Conservation (phyloP, 805 yeast genomes). For the Pichia nanzhaoensis region DNA sequence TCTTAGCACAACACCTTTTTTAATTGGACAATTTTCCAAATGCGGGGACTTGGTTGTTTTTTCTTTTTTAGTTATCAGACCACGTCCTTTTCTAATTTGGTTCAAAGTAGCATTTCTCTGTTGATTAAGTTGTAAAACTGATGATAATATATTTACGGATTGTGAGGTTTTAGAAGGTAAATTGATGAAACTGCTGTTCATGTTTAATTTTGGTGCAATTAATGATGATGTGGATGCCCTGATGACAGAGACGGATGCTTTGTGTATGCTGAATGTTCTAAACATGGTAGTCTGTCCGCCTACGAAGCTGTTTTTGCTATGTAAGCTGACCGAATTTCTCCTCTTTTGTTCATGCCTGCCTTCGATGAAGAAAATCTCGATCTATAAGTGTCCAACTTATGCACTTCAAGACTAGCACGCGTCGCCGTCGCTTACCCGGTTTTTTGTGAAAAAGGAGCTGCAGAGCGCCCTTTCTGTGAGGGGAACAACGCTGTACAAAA, state of each 20-base stretch:
- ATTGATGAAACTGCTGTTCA: constrained; percentile 14
- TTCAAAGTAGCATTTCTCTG: constrained; percentile 64
- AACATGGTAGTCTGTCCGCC: constrained; percentile 10
- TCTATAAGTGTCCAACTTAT: too few relatives aligned
- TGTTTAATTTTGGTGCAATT: constrained; percentile 13
- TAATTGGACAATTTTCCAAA: constrained; percentile 74
- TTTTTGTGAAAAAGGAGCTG: too few relatives aligned
- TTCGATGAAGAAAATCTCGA: too few relatives aligned
- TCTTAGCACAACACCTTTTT: constrained; percentile 87
- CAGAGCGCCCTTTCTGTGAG: neutral
- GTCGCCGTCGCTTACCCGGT: too few relatives aligned
- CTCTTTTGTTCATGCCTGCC: too few relatives aligned
- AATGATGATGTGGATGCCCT: constrained; percentile 13
- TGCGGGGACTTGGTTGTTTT: constrained; percentile 67
- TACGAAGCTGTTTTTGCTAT: too few relatives aligned
- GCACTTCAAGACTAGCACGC: too few relatives aligned
- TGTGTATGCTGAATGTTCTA: constrained; percentile 9
- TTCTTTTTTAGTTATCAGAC: constrained; percentile 31
- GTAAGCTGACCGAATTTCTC: too few relatives aligned
- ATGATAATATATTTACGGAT: constrained; percentile 2
- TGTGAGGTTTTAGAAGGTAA: constrained; percentile 1
- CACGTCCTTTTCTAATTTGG: constrained; percentile 66
- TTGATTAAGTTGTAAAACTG: constrained; percentile 26
- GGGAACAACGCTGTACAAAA: neutral
- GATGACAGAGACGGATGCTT: neutral